Evolutionary conservation across 2,329 filamentous ascomycete species (phyloP).

Genomic region (Helotiales sp.): DNA sequence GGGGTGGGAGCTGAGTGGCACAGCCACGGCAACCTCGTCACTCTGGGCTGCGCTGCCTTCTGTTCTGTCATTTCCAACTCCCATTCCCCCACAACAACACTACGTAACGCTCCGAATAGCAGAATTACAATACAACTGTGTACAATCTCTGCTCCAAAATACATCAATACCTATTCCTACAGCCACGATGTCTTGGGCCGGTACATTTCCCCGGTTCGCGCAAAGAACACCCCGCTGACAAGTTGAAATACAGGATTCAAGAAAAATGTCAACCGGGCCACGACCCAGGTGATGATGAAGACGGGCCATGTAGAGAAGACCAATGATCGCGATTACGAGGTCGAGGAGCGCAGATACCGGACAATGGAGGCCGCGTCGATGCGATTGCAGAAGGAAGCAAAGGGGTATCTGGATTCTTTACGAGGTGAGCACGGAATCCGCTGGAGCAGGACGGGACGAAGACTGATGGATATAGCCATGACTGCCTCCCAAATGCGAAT

Average conservation of each 20-base stretch:
- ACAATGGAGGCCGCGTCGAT: constrained; percentile 96
- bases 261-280: constrained; percentile 98
- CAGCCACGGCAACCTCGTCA: constrained; percentile 18
- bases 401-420: constrained; percentile 95
- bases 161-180: neutral
- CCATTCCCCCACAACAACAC: neutral
- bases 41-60: neutral
- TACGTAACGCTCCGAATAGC: neutral
- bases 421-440: constrained; percentile 63
- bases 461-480: constrained; percentile 69
- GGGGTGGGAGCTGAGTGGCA: constrained; percentile 1
- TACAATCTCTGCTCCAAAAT: neutral
- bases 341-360: constrained; percentile 95
- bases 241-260: constrained; percentile 69
- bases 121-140: neutral
- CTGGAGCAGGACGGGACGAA: neutral
- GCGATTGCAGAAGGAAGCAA: constrained; percentile 94
- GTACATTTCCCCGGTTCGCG: constrained; percentile 40
- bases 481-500: constrained; percentile 99
- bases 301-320: constrained; percentile 99
- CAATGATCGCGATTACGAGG: constrained; percentile 97
- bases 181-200: constrained; percentile 54
- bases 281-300: constrained; percentile 99
- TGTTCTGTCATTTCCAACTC: neutral
- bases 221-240: constrained; percentile 35